Evolutionary conservation across 805 yeast species (phyloP), one percentile per base, ranked within the genome.

Genomic region (Candida corydali): DNA sequence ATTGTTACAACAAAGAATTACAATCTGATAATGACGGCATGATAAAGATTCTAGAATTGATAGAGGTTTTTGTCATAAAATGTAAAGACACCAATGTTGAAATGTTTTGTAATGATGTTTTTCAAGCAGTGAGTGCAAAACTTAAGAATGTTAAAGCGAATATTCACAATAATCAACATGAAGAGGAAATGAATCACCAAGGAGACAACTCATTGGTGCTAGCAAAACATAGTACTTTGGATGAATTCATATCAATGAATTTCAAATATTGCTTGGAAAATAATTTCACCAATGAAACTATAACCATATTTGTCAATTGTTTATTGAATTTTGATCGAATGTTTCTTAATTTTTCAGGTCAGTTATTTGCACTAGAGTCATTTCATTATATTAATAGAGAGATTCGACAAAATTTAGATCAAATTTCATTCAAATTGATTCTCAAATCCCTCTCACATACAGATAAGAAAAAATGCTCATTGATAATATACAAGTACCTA

Each of bases 291-390:
- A 7, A 20, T 2, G 40, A 45, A 28, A 52, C 63, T 10, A 41
- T 54, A 10, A 50, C 54, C 8, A 32, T 54, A 14, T 63, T 67
- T 37, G 38, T 66, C 19, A 63, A 64, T 38, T 63, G 71, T 37
- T 18, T 65, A 2, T 44, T 68, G 24, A 55, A 60, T 41, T 70
- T 65, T 43, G 41, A 65, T 16, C 50, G 49, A 22, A 34, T 55
- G 14, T 53, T 56, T 44, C 68, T 63, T 36, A 65, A 65, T 43
- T 56, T 57, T 31, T 46, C 65, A 2, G 70, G 63, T 1, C 40
- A 57, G 3, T 45, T 52, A 1, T 42, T 46, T 17, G 53, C 47
- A 0, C 37, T 65, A 12, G 32, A 35, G 3, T 42, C 44, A 6
- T 26, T 59, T 2, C 43, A 51, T 14, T 30, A 40, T 3, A 27